These are phyloP conservation scores for Pichia sp. DNA, from an alignment of 1,139 yeast genomes.

Conservation along the genomic window DNA sequence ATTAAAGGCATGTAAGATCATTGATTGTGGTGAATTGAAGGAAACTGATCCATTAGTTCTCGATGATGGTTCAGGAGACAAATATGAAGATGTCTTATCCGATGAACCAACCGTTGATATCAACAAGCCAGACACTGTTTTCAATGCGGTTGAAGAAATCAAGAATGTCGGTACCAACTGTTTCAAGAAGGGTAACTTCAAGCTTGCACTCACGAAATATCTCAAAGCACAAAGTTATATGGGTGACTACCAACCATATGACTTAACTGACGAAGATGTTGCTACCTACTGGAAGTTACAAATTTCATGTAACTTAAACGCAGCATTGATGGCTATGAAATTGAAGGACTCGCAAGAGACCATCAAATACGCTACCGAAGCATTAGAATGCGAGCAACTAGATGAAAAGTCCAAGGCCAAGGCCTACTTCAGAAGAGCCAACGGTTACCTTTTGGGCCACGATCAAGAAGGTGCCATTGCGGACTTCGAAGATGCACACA, in stretches of 20 bases:
- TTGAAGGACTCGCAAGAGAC: constrained; percentile 55
- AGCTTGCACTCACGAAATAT: constrained; percentile 64
- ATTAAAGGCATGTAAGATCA: constrained; percentile 58
- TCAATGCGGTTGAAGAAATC: constrained; percentile 62
- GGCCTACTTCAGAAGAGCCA: constrained; percentile 84
- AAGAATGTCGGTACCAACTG: constrained; percentile 77
- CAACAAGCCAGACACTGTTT: constrained; percentile 59
- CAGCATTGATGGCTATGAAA: constrained; percentile 74
- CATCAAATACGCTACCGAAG: constrained; percentile 61
- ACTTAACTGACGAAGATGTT: constrained; percentile 54
- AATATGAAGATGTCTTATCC: constrained; percentile 71
- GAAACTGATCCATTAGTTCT: constrained; percentile 43
- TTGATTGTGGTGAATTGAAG: constrained; percentile 78
- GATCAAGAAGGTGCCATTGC: constrained; percentile 71
- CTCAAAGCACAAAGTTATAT: constrained; percentile 66
- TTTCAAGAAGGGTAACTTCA: constrained; percentile 62
- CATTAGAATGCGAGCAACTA: constrained; percentile 58
- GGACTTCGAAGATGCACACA: constrained; percentile 66
- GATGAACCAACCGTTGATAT: constrained; percentile 71
- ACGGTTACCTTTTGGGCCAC: constrained; percentile 62
- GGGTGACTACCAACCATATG: constrained; percentile 74
- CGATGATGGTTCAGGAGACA: constrained; percentile 86
- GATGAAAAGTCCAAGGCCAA: constrained; percentile 75
- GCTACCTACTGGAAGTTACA: constrained; percentile 51
- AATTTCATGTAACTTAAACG: constrained; percentile 64